Conservation (phyloP, 2,329 filamentous ascomycete genomes). For the Fusarium protoensiforme region DNA sequence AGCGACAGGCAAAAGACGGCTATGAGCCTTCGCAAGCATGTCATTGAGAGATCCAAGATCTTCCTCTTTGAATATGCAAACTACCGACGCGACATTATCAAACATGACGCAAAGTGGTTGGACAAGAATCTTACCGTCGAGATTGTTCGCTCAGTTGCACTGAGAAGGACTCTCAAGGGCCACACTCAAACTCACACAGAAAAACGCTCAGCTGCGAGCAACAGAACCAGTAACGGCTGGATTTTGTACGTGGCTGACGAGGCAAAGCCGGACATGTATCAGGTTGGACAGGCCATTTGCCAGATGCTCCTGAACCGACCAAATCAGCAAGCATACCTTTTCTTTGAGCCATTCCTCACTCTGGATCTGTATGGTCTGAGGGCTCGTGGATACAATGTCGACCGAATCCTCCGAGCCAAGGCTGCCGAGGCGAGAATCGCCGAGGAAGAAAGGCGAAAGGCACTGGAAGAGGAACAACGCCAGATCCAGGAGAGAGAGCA, state of each 20-base stretch:
- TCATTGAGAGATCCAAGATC: constrained; percentile 87
- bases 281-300: constrained; percentile 89
- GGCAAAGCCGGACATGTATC: constrained; percentile 82
- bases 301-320: constrained; percentile 83
- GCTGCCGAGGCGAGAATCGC: constrained; percentile 88
- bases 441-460: constrained; percentile 81
- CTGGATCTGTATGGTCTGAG: constrained; percentile 85
- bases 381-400: constrained; percentile 94
- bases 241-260: constrained; percentile 81
- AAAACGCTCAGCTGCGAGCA: constrained; percentile 78
- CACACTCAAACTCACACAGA: constrained; percentile 77
- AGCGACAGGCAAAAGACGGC: constrained; percentile 76
- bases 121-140: constrained; percentile 85
- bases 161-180: constrained; percentile 80
- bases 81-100: constrained; percentile 80
- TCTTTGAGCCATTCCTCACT: constrained; percentile 90
- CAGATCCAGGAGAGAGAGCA: constrained; percentile 68
- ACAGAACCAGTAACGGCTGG: constrained; percentile 64
- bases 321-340: constrained; percentile 88
- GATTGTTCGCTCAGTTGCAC: constrained; percentile 80
- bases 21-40: constrained; percentile 77
- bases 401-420: constrained; percentile 89
- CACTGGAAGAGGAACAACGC: constrained; percentile 78
- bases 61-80: constrained; percentile 83
- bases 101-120: constrained; percentile 90